Conservation (phyloP, 1,284 basidiomycete species). For the Athelia sp. region DNA sequence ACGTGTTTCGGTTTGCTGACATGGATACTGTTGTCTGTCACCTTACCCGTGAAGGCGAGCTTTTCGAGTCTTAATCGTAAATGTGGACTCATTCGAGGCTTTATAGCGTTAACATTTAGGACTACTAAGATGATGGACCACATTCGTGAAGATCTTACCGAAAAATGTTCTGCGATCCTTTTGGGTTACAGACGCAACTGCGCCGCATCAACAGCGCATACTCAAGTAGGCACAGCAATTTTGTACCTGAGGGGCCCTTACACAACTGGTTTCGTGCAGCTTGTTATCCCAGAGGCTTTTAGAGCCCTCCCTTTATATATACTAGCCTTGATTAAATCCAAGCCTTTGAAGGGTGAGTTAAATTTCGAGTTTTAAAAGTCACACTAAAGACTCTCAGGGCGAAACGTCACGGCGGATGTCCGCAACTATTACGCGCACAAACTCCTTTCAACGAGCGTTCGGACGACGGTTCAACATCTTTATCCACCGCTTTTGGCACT, state of each 20-base stretch:
- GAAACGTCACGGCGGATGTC: conserved; percentile 89
- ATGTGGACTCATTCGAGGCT: conserved; percentile 3
- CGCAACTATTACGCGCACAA: conserved; percentile 84
- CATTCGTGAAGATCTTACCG: conserved; percentile 82
- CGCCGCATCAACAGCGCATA: conserved; percentile 75
- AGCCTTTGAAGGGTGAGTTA: conserved; percentile 80
- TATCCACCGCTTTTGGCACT: conserved; percentile 91
- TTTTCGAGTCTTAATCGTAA: not conserved
- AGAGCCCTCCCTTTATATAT: conserved; percentile 84
- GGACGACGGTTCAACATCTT: conserved; percentile 72
- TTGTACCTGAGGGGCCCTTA: not conserved
- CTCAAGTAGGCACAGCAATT: conserved; percentile 59
- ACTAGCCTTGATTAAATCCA: conserved; percentile 85
- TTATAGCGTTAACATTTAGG: conserved; percentile 66
- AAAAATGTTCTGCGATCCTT: conserved; percentile 80
- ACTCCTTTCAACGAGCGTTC: conserved; percentile 67
- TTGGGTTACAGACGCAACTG: conserved; percentile 90
- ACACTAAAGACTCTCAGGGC: conserved; percentile 39
- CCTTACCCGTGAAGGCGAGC: conserved; percentile 75
- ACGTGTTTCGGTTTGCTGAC: conserved; percentile 92
- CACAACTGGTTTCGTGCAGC: conserved; percentile 33
- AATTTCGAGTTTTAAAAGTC: conserved; percentile 1
- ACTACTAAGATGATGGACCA: conserved; percentile 60
- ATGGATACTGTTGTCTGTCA: conserved; percentile 80
- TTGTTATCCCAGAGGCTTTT: conserved; percentile 94